Evolutionary conservation across 2,329 filamentous ascomycete species (phyloP).

Genomic region (Thermothelomyces thermophilus): DNA sequence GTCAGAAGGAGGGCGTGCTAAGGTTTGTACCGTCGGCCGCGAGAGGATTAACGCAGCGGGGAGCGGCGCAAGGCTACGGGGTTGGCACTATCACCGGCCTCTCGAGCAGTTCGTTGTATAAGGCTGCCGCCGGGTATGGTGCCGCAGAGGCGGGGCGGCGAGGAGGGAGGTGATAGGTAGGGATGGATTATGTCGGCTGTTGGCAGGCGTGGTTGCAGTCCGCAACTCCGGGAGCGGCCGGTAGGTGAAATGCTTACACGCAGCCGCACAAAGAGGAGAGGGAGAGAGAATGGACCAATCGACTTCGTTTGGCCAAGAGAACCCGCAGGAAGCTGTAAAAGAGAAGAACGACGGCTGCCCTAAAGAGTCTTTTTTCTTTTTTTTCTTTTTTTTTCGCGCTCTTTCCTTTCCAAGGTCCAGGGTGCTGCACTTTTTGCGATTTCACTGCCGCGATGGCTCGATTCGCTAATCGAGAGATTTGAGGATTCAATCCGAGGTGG

Average conservation of each 20-base stretch:
- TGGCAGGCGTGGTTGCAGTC: constrained; percentile 6
- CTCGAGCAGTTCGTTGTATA: neutral
- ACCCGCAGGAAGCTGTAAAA: neutral
- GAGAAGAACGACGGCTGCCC: neutral
- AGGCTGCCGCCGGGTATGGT: neutral
- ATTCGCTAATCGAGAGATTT: neutral
- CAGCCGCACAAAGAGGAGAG: constrained; percentile 11
- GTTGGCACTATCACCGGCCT: neutral
- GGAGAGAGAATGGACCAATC: constrained; percentile 3
- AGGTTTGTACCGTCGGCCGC: constrained; percentile 2
- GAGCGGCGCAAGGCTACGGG: constrained; percentile 1
- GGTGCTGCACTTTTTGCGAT: neutral
- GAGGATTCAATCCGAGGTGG: neutral
- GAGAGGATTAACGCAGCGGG: constrained; percentile 1
- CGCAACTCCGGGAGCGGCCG: constrained; percentile 7
- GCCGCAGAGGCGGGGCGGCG: neutral
- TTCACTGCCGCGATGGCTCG: too few relatives aligned
- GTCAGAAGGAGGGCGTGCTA: constrained; percentile 8
- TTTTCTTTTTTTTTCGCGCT: too few relatives aligned
- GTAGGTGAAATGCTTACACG: neutral
- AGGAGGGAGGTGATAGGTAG: neutral
- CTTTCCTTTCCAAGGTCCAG: too few relatives aligned
- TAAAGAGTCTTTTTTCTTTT: neutral
- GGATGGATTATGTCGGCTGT: neutral
- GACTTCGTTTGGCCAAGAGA: neutral